phyloP scores from a whole-genome alignment of 2,329 filamentous ascomycete species.

The Xylariaceae sp. region DNA sequence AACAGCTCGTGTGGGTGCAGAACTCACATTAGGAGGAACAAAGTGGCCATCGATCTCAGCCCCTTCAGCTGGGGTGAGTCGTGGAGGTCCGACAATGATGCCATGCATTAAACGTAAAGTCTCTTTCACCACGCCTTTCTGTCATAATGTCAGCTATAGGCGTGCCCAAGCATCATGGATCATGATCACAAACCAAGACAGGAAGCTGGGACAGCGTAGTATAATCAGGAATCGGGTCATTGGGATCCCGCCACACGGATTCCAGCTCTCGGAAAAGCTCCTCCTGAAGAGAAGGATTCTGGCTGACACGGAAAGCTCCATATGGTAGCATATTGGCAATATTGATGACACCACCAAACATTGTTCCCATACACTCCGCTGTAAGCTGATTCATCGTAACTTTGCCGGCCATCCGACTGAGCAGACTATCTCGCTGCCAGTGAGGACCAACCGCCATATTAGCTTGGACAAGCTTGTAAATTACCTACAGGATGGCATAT shows the following conservation, averaged over 20 bases:
- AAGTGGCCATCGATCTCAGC: not conserved
- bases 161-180: not conserved
- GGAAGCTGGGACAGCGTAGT: not conserved
- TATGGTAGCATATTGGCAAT: not conserved
- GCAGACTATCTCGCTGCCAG: not conserved
- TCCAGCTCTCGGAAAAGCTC: not conserved
- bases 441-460: not conserved
- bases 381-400: not conserved
- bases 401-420: not conserved
- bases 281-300: not conserved
- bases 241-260: not conserved
- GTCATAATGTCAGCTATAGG: not conserved
- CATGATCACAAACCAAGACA: not conserved
- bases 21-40: not conserved
- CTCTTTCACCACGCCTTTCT: not conserved
- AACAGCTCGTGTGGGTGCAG: not conserved
- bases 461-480: not conserved
- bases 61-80: not conserved
- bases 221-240: not conserved
- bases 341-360: conserved; percentile 1
- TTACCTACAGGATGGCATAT: not conserved
- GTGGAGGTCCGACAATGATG: not conserved
- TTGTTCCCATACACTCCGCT: not conserved
- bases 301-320: not conserved
- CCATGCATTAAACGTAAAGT: not conserved